Base-by-base conservation (phyloP, 169 alveolate species). In the Cryptosporidium bovis region DNA sequence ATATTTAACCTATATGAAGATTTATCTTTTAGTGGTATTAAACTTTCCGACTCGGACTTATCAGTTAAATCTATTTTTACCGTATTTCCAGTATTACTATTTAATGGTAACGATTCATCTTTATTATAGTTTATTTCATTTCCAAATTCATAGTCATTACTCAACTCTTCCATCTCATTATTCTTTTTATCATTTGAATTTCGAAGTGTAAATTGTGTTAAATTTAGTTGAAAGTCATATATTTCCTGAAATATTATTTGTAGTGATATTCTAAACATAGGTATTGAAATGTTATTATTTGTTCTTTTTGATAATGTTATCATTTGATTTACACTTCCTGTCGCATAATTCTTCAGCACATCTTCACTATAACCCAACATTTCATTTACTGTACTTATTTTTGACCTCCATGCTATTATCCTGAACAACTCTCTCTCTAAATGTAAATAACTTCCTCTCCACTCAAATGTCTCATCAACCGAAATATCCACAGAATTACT, bases 361-460 rank as follows among this genome's bases (percentile, higher is more conserved):
- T 77, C 87, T 1, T 77, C 87, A 77, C 55, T 56, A 34, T 77
- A 77, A 12, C 65, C 87, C 29, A 77, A 62, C 33, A 77, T 16
- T 1, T 77, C 87, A 77, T 77, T 77, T 24, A 77, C 87, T 18
- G 87, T 77, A n/a, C 46, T 66, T 34, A 71, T 58, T 36, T 77
- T 56, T 16, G 69, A 56, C 64, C 64, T 77, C 87, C 87, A 77
- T n/a, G 87, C 87, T 12, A 77, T 77, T 46, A 77, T 77, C 33
- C 87, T 56, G 64, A 77, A 77, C 36, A 77, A 44, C 29, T 77
- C 87, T 12, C 87, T 56, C 48, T 77, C 87, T 51, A 77, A n/a
- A 40, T 77, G 87, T 77, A 77, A 60, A 60, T 77, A 77, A 36
- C 87, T 77, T 1, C 87, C 87, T 60, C 87, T 56, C 87, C 87